Evolutionary conservation across 2,329 filamentous ascomycete species (phyloP).

Genomic region (Xylaria multiplex): DNA sequence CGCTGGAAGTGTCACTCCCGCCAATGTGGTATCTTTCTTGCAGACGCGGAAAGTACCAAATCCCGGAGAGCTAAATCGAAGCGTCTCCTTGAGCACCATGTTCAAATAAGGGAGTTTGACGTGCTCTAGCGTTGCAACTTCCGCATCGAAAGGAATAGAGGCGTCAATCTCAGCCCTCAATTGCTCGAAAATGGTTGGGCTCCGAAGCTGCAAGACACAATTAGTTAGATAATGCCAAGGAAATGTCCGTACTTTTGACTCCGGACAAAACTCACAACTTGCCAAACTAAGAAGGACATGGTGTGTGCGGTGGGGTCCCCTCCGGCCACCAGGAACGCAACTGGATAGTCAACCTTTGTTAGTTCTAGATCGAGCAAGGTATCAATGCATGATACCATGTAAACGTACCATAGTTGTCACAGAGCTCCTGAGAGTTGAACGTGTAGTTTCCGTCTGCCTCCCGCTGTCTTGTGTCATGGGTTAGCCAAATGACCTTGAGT

Average conservation of each 20-base stretch:
- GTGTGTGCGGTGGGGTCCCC: constrained; percentile 35
- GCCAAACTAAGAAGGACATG: constrained; percentile 35
- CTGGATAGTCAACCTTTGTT: constrained; percentile 10
- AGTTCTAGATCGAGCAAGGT: neutral
- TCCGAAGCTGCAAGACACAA: constrained; percentile 15
- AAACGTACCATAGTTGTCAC: constrained; percentile 34
- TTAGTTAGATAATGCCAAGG: neutral
- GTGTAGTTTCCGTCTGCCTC: constrained; percentile 35
- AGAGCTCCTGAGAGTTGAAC: constrained; percentile 33
- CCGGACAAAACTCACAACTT: constrained; percentile 26
- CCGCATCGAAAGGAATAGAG: constrained; percentile 28
- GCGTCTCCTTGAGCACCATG: constrained; percentile 34
- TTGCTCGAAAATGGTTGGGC: constrained; percentile 25
- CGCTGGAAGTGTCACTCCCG: constrained; percentile 32
- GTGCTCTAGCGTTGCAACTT: constrained; percentile 29
- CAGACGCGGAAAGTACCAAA: constrained; percentile 34
- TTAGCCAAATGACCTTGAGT: constrained; percentile 2
- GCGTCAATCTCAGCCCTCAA: constrained; percentile 31
- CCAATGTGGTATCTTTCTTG: constrained; percentile 30
- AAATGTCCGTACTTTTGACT: neutral
- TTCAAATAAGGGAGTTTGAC: constrained; percentile 33
- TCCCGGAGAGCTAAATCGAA: constrained; percentile 31
- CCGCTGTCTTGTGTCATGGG: constrained; percentile 19
- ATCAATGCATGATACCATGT: neutral
- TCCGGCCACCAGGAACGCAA: constrained; percentile 34